Percentiles rank a stretch among this genome's conserved stretches.
These are phyloP conservation scores for Phyllosticta citriasiana DNA, from an alignment of 2,329 filamentous ascomycete genomes.

Conservation along the genomic window DNA sequence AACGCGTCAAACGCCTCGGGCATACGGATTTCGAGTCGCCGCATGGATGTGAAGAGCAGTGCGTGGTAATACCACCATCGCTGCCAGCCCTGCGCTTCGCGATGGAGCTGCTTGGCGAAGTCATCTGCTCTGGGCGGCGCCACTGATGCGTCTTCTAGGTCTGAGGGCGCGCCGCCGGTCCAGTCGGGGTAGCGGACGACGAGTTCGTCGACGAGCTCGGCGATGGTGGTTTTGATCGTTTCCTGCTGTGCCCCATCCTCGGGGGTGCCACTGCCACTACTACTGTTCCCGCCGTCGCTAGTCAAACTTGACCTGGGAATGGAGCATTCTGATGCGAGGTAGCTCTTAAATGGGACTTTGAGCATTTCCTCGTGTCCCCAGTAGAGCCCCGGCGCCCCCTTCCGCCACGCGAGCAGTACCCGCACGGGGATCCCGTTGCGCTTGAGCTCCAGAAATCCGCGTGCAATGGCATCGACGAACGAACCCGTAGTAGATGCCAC, in stretches of 20 bases:
- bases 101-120: not conserved
- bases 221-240: not conserved
- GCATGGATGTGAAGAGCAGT: not conserved
- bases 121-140: not conserved
- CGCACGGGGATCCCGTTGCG: not conserved
- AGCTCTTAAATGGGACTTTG: not conserved
- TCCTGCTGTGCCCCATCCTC: not conserved
- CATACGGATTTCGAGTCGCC: conserved; percentile 2
- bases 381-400: not conserved
- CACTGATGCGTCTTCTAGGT: not conserved
- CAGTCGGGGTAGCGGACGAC: not conserved
- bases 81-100: conserved; percentile 7
- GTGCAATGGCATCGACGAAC: not conserved
- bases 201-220: not conserved
- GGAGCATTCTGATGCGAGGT: not conserved
- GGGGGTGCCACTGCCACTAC: not conserved
- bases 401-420: not conserved
- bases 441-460: not conserved
- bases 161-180: not conserved
- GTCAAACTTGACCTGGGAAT: not conserved
- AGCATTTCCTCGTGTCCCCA: not conserved
- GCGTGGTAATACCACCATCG: not conserved
- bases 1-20: not conserved
- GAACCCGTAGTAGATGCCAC: not conserved
- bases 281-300: no score